phyloP scores from a whole-genome alignment of 2,329 filamentous ascomycete species.

The Scorias spongiosa region DNA sequence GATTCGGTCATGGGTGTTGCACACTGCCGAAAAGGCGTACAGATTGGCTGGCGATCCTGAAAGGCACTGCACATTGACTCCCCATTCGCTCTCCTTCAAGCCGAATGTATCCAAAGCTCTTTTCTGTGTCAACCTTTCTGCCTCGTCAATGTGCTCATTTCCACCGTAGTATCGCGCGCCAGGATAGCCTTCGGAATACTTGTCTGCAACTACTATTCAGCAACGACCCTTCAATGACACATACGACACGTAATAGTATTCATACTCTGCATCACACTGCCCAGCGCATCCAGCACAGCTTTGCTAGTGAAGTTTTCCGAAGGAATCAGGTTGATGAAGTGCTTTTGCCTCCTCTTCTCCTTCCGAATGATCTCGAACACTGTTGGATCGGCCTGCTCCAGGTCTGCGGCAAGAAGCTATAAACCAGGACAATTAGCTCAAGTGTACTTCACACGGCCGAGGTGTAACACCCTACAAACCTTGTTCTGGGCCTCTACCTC shows the following conservation, averaged over 20 bases:
- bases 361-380: slow-evolving; percentile 85
- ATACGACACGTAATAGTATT: slow-evolving; percentile 4
- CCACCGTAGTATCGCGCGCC: slow-evolving; percentile 93
- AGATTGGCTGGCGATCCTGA: slow-evolving; percentile 84
- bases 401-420: slow-evolving; percentile 63
- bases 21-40: slow-evolving; percentile 94
- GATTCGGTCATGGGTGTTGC: slow-evolving; percentile 85
- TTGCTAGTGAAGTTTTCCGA: slow-evolving; percentile 94
- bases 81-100: slow-evolving; percentile 75
- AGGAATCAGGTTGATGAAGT: slow-evolving; percentile 95
- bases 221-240: neutral
- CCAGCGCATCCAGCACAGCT: slow-evolving; percentile 77
- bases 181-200: slow-evolving; percentile 97
- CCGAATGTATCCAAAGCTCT: slow-evolving; percentile 79
- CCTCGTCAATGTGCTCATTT: slow-evolving; percentile 87
- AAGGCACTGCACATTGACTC: slow-evolving; percentile 76
- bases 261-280: slow-evolving; percentile 88
- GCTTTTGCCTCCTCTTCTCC: slow-evolving; percentile 93
- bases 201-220: slow-evolving; percentile 36
- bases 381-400: slow-evolving; percentile 72
- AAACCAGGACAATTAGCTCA: slow-evolving; percentile 4
- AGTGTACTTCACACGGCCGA: neutral
- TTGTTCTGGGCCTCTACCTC: neutral
- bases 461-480: neutral
- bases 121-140: slow-evolving; percentile 79